Evolutionary conservation across 2,329 filamentous ascomycete species (phyloP).

Genomic region (Aspergillus carbonarius): DNA sequence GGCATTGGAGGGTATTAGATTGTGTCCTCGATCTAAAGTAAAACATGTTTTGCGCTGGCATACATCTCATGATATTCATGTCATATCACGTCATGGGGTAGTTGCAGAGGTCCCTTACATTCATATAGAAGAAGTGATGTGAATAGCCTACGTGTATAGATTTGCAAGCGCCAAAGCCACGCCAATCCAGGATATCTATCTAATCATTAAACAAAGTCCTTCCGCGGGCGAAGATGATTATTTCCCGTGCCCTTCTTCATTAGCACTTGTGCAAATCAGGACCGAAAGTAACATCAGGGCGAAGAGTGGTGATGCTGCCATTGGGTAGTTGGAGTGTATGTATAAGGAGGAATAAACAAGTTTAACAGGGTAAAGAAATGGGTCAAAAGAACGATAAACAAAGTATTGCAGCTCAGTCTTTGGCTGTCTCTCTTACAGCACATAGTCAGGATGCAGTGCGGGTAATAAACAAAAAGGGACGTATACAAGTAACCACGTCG

Average conservation of each 20-base stretch:
- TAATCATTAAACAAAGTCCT: neutral
- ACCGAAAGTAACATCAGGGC: neutral
- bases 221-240: neutral
- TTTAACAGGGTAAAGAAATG: neutral
- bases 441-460: neutral
- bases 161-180: slow-evolving; percentile 2
- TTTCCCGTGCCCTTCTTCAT: neutral
- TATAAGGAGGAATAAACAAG: neutral
- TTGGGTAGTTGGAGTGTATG: neutral
- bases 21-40: neutral
- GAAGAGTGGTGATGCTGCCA: neutral
- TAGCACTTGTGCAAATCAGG: neutral
- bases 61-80: neutral
- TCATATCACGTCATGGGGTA: neutral
- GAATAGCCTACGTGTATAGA: neutral
- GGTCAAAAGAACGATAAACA: neutral
- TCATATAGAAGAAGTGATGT: neutral
- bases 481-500: slow-evolving; percentile 2
- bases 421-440: neutral
- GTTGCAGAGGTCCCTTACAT: neutral
- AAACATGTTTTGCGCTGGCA: neutral
- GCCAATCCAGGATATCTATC: neutral
- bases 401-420: neutral
- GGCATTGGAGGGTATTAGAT: neutral
- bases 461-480: neutral